Conservation (phyloP, 2,329 filamentous ascomycete species). For the Colletotrichum tofieldiae region DNA sequence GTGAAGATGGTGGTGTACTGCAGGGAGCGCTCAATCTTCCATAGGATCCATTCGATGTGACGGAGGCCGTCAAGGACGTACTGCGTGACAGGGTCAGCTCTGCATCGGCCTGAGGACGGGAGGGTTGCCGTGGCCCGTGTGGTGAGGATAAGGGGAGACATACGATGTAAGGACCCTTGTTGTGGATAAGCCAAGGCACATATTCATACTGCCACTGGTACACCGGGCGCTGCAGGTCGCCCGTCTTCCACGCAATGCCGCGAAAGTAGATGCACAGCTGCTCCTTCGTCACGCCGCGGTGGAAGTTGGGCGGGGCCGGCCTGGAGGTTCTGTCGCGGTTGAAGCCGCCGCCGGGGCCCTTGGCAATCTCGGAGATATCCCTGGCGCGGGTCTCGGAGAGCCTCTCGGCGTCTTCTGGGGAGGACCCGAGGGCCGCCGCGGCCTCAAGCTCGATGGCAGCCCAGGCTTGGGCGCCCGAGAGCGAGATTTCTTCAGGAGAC, state of each 20-base stretch:
- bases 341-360: neutral
- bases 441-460: constrained; percentile 7
- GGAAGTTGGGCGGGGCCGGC: constrained; percentile 4
- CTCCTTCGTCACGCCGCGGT: constrained; percentile 19
- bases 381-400: neutral
- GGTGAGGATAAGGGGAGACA: neutral
- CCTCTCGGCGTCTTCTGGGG: neutral
- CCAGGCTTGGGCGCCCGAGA: constrained; percentile 12
- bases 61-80: constrained; percentile 40
- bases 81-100: neutral
- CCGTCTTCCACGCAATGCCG: constrained; percentile 29
- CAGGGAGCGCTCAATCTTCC: constrained; percentile 13
- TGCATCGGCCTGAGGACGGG: neutral
- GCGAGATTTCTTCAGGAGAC: too few species aligned
- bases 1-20: constrained; percentile 24
- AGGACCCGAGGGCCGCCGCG: neutral
- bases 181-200: constrained; percentile 40
- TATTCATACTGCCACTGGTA: constrained; percentile 36
- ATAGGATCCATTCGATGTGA: constrained; percentile 33
- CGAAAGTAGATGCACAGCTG: constrained; percentile 25
- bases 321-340: neutral
- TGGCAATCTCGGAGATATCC: neutral
- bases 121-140: too few species aligned
- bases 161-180: constrained; percentile 39
- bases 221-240: constrained; percentile 22